phyloP scores from a whole-genome alignment of 2,329 filamentous ascomycete species.

The Clonostachys chloroleuca region DNA sequence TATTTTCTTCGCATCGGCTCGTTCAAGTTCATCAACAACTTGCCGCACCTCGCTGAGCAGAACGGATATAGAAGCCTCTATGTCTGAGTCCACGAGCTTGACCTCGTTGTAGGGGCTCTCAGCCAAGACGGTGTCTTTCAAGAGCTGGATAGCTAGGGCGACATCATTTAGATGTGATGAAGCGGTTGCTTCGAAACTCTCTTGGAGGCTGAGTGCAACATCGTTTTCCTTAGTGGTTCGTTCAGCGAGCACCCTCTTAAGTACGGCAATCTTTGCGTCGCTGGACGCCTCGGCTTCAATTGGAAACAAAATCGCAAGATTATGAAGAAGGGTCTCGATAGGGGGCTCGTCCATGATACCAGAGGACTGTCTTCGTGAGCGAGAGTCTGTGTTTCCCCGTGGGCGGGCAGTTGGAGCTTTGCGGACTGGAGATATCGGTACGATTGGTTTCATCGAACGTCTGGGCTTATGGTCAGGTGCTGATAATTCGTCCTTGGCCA shows the following conservation, averaged over 20 bases:
- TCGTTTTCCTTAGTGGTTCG: slow-evolving; percentile 35
- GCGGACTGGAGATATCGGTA: slow-evolving; percentile 26
- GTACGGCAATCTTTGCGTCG: slow-evolving; percentile 15
- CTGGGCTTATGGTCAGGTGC: slow-evolving; percentile 8
- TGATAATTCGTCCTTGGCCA: slow-evolving; percentile 38
- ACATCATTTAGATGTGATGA: slow-evolving; percentile 40
- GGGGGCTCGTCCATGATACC: slow-evolving; percentile 29
- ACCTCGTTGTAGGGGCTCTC: slow-evolving; percentile 46
- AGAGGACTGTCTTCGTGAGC: slow-evolving; percentile 25
- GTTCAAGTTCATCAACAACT: slow-evolving; percentile 28
- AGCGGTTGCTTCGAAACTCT: slow-evolving; percentile 40
- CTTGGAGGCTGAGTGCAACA: slow-evolving; percentile 39
- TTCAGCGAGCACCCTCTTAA: slow-evolving; percentile 30
- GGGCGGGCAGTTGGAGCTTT: slow-evolving; percentile 24
- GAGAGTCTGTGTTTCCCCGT: slow-evolving; percentile 16
- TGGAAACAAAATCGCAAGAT: slow-evolving; percentile 37
- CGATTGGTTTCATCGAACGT: slow-evolving; percentile 11
- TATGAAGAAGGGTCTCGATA: slow-evolving; percentile 41
- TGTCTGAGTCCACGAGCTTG: slow-evolving; percentile 45
- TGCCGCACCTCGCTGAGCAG: slow-evolving; percentile 38
- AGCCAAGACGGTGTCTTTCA: slow-evolving; percentile 46
- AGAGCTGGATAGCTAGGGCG: slow-evolving; percentile 38
- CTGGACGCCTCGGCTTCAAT: slow-evolving; percentile 16
- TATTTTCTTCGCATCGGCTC: slow-evolving; percentile 27
- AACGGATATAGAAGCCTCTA: slow-evolving; percentile 43